Evolutionary conservation across 129 eudicot genomes (phyloP).

Genomic region (carrot (Daucus carota)): DH1_v3.0 NC_030388.2:23179001-23179500

Average conservation of each 20-base stretch:
- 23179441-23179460: not conserved
- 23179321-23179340: not conserved
- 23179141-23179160: not conserved
- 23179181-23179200: not conserved
- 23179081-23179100: not conserved
- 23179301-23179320: not conserved
- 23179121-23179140: not conserved
- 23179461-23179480: slow-evolving; percentile 2
- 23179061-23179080: slow-evolving; percentile 2
- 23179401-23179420: slow-evolving; percentile 5
- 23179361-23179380: not conserved
- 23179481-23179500: not conserved
- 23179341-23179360: not conserved
- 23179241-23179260: not conserved
- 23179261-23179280: not conserved
- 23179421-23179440: not conserved
- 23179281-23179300: not conserved
- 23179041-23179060: not conserved
- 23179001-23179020: not conserved
- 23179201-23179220: not conserved
- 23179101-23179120: not conserved
- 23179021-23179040: not conserved
- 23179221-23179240: not conserved
- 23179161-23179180: slow-evolving; percentile 2
- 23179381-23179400: not conserved